A percentile compares a stretch with the other conserved stretches of the same genome.
These are phyloP conservation scores for Miscanthus sacchariflorus DNA, from an alignment of 202 grass and related monocot species.

Conservation along the genomic window DNA sequence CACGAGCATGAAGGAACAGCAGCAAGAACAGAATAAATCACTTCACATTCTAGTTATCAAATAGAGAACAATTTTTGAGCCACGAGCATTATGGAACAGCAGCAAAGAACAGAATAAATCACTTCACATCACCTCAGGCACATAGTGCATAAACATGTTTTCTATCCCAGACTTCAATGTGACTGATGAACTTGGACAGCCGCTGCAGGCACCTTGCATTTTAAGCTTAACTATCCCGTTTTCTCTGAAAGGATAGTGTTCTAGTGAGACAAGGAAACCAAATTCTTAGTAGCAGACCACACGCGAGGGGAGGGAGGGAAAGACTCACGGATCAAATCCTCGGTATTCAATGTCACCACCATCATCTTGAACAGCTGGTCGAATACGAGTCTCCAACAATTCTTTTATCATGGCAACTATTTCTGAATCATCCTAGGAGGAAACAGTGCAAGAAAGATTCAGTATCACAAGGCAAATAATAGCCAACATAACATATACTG, in stretches of 20 bases:
- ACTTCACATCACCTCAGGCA: conserved; percentile 75
- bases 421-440: conserved; percentile 95
- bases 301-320: not conserved
- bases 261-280: conserved; percentile 32
- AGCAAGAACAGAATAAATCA: conserved; percentile 3
- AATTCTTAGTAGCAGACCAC: not conserved
- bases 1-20: not conserved
- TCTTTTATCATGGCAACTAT: conserved; percentile 99
- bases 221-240: conserved; percentile 88
- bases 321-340: conserved; percentile 86
- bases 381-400: conserved; percentile 91
- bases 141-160: conserved; percentile 99
- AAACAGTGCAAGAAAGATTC: conserved; percentile 30
- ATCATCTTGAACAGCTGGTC: conserved; percentile 98
- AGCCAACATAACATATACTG: conserved; percentile 2
- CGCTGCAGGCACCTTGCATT: conserved; percentile 99
- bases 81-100: not conserved
- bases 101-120: conserved; percentile 4
- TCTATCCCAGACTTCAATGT: conserved; percentile 98
- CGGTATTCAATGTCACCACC: conserved; percentile 96
- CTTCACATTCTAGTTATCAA: not conserved
- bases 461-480: conserved; percentile 34
- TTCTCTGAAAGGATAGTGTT: conserved; percentile 61
- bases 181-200: conserved; percentile 95
- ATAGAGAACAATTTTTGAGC: not conserved